A percentile compares a stretch with the other conserved stretches of the same genome.
Conservation (phyloP, 148 eudicot species). For the Fagopyrum tataricum region DNA sequence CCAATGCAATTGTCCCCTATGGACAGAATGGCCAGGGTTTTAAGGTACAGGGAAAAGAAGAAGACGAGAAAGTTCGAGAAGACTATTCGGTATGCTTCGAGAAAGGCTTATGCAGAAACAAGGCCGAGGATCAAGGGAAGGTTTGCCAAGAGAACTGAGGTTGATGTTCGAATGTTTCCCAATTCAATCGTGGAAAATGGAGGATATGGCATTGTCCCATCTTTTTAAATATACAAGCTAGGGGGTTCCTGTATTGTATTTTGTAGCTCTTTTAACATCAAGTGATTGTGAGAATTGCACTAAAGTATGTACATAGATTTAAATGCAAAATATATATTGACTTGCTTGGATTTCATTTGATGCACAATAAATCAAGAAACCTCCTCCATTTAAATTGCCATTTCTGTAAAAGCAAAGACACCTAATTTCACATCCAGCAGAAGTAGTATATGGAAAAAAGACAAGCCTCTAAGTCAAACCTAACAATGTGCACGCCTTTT, state of each 20-base stretch:
- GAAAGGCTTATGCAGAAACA: slow-evolving; percentile 97
- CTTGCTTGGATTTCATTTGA: background rate
- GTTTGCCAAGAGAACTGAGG: slow-evolving; percentile 77
- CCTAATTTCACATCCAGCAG: background rate
- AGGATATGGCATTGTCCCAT: slow-evolving; percentile 52
- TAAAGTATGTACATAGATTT: background rate
- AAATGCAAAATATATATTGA: background rate
- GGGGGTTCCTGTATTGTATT: background rate
- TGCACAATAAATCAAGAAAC: background rate
- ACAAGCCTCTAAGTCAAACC: background rate
- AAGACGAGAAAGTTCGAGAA: slow-evolving; percentile 83
- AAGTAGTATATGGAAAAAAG: background rate
- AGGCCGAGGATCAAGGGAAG: slow-evolving; percentile 94
- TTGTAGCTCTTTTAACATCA: background rate
- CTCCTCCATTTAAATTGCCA: background rate
- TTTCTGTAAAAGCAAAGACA: background rate
- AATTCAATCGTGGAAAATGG: slow-evolving; percentile 38
- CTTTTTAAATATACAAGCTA: slow-evolving; percentile 23
- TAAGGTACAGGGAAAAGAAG: slow-evolving; percentile 92
- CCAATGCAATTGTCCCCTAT: slow-evolving; percentile 58
- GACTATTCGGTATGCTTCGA: slow-evolving; percentile 92
- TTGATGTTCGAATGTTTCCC: slow-evolving; percentile 59
- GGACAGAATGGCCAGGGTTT: slow-evolving; percentile 86
- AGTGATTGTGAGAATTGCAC: background rate
- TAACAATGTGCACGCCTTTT: slow-evolving; percentile 6